phyloP scores from a whole-genome alignment of 352 stramenopile genomes.

The Halophytophthora batemanensis region DNA sequence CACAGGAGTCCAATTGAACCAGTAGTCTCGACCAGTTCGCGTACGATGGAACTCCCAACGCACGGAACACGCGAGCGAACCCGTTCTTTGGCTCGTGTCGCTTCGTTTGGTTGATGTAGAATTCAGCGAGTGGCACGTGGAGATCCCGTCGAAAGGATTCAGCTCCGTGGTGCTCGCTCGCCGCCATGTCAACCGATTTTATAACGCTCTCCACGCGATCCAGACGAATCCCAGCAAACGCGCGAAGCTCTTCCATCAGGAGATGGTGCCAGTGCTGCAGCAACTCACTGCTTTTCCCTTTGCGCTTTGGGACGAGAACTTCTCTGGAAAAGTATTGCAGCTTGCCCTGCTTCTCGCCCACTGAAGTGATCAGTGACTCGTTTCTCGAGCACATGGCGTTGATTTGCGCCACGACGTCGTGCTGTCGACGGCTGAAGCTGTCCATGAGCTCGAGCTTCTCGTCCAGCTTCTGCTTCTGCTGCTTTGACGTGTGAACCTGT shows the following conservation, averaged over 20 bases:
- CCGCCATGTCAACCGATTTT: slow-evolving; percentile 8
- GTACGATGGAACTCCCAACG: slow-evolving; percentile 16
- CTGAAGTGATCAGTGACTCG: slow-evolving; percentile 14
- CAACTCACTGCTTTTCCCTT: slow-evolving; percentile 6
- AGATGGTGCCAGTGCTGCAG: slow-evolving; percentile 15
- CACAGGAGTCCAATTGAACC: slow-evolving; percentile 9
- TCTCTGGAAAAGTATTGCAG: slow-evolving; percentile 11
- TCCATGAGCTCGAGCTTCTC: slow-evolving; percentile 41
- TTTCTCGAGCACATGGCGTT: slow-evolving; percentile 27
- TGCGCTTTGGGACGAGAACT: slow-evolving; percentile 3
- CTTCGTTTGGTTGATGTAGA: slow-evolving; percentile 37
- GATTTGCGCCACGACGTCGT: slow-evolving; percentile 33
- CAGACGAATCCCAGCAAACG: slow-evolving; percentile 19
- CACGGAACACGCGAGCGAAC: slow-evolving; percentile 15
- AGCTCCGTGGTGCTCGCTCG: background rate
- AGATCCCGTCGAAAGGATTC: slow-evolving; percentile 2
- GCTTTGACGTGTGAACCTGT: slow-evolving; percentile 14
- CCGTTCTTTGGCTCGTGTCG: background rate
- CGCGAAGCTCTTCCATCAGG: slow-evolving; percentile 27
- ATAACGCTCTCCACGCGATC: slow-evolving; percentile 13
- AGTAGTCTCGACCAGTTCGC: slow-evolving; percentile 16
- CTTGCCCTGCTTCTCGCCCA: slow-evolving; percentile 24
- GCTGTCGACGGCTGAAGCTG: slow-evolving; percentile 38
- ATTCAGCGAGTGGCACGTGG: slow-evolving; percentile 25
- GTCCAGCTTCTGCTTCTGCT: slow-evolving; percentile 36